Conservation (phyloP, 208 protist species). For the Angomonas deanei region DNA sequence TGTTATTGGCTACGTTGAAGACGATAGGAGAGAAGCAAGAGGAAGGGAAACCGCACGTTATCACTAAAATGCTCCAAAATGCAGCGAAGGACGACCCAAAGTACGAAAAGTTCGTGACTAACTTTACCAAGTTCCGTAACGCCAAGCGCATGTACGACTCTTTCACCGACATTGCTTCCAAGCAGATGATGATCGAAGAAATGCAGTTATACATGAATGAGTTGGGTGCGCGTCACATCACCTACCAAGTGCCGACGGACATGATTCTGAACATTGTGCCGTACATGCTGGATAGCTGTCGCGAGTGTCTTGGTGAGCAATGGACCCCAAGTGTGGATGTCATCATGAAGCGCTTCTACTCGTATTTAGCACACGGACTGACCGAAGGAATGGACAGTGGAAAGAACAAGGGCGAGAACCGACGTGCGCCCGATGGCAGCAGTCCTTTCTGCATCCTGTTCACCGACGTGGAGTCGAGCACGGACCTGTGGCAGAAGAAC, state of each 20-base stretch:
- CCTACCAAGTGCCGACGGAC: conserved; percentile 40
- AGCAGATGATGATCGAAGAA: conserved; percentile 13
- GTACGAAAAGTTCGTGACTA: conserved; percentile 50
- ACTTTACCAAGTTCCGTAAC: conserved; percentile 36
- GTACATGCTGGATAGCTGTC: conserved; percentile 56
- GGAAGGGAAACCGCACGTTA: background rate
- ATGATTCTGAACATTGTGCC: conserved; percentile 33
- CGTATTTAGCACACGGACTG: conserved; percentile 38
- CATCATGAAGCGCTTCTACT: conserved; percentile 41
- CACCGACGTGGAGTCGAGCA: no score
- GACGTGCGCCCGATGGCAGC: no score
- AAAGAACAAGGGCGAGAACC: no score
- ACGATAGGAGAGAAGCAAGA: conserved; percentile 38
- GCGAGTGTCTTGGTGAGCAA: conserved; percentile 50
- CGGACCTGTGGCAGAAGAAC: no score
- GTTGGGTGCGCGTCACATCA: conserved; percentile 37
- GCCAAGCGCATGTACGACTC: conserved; percentile 44
- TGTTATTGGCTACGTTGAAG: conserved; percentile 14
- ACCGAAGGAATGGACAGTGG: conserved; percentile 34
- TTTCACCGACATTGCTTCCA: conserved; percentile 28
- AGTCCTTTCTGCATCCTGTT: no score
- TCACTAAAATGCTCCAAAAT: conserved; percentile 17
- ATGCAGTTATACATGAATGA: conserved; percentile 30
- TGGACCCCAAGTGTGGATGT: conserved; percentile 58
- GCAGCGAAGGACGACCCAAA: background rate